Percentiles rank a stretch among this genome's conserved stretches.
Evolutionary conservation across 108 stramenopile species (phyloP).

Genomic region (Skeletonema marinoi): DNA sequence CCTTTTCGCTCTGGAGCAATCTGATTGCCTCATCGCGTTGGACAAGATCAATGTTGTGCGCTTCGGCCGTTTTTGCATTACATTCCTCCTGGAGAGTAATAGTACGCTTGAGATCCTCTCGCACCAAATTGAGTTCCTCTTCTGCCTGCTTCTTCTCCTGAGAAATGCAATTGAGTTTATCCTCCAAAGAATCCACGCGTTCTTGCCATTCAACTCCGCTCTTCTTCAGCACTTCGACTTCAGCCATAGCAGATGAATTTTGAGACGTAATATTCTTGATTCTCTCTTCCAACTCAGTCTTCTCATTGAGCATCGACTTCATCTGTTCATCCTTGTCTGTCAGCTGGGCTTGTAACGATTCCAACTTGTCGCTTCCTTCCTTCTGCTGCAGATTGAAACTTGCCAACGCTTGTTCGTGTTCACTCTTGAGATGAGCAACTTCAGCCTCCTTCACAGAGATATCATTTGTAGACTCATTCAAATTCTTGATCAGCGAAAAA

Average conservation of each 20-base stretch:
- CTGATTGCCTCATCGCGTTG: neutral
- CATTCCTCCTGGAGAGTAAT: neutral
- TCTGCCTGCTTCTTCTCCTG: neutral
- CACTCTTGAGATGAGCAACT: slow-evolving; percentile 22
- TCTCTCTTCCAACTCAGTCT: slow-evolving; percentile 28
- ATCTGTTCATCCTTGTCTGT: slow-evolving; percentile 28
- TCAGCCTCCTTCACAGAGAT: slow-evolving; percentile 13
- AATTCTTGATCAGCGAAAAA: slow-evolving; percentile 20
- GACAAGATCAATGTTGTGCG: neutral
- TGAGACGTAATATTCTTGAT: slow-evolving; percentile 20
- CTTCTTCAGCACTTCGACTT: slow-evolving; percentile 36
- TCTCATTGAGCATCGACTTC: slow-evolving; percentile 25
- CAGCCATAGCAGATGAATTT: slow-evolving; percentile 16
- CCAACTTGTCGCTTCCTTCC: slow-evolving; percentile 23
- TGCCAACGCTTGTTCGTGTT: slow-evolving; percentile 19
- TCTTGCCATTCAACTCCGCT: slow-evolving; percentile 2
- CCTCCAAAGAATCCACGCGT: neutral
- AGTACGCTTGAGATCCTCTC: neutral
- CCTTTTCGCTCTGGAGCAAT: neutral
- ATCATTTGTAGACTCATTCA: slow-evolving; percentile 7
- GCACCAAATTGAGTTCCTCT: neutral
- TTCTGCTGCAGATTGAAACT: slow-evolving; percentile 24
- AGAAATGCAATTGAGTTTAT: neutral
- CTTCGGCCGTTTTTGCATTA: neutral
- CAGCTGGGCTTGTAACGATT: slow-evolving; percentile 21